phyloP scores from a whole-genome alignment of 2,329 filamentous ascomycete species.

The Ilyonectria destructans region DNA sequence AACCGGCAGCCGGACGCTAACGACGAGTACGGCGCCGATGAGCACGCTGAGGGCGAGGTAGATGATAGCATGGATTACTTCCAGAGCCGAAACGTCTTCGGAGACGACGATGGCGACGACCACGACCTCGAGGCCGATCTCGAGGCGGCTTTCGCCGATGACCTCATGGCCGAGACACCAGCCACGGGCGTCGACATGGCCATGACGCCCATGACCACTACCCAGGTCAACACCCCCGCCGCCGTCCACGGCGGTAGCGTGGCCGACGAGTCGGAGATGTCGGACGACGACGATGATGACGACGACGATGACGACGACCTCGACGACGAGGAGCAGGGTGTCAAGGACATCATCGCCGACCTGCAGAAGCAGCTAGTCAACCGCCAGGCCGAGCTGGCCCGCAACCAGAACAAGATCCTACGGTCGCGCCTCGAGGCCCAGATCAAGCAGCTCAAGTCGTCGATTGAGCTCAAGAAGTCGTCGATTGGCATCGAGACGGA shows the following conservation, averaged over 20 bases:
- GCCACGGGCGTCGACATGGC: slow-evolving; percentile 60
- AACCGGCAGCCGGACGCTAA: slow-evolving; percentile 60
- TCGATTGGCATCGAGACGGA: too few relatives aligned
- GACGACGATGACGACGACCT: slow-evolving; percentile 71
- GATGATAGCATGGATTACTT: slow-evolving; percentile 62
- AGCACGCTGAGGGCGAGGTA: slow-evolving; percentile 65
- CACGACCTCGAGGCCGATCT: slow-evolving; percentile 69
- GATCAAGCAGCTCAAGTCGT: slow-evolving; percentile 64
- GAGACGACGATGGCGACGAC: slow-evolving; percentile 54
- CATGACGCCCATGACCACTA: slow-evolving; percentile 62
- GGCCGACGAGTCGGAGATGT: slow-evolving; percentile 57
- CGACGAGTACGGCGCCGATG: slow-evolving; percentile 61
- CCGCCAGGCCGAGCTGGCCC: slow-evolving; percentile 62
- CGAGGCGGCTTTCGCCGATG: slow-evolving; percentile 66
- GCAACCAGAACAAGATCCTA: slow-evolving; percentile 65
- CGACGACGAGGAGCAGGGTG: slow-evolving; percentile 69
- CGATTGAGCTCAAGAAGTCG: slow-evolving; percentile 63
- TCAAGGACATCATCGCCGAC: slow-evolving; percentile 69
- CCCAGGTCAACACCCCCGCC: slow-evolving; percentile 62
- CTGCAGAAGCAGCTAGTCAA: slow-evolving; percentile 67
- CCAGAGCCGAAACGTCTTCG: slow-evolving; percentile 50
- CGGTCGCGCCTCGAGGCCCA: slow-evolving; percentile 65
- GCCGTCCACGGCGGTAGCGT: slow-evolving; percentile 63
- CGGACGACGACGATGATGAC: slow-evolving; percentile 66
- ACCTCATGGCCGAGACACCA: slow-evolving; percentile 58